phyloP scores from a whole-genome alignment of 2,329 filamentous ascomycete species.

The Cladophialophora bantiana region DNA sequence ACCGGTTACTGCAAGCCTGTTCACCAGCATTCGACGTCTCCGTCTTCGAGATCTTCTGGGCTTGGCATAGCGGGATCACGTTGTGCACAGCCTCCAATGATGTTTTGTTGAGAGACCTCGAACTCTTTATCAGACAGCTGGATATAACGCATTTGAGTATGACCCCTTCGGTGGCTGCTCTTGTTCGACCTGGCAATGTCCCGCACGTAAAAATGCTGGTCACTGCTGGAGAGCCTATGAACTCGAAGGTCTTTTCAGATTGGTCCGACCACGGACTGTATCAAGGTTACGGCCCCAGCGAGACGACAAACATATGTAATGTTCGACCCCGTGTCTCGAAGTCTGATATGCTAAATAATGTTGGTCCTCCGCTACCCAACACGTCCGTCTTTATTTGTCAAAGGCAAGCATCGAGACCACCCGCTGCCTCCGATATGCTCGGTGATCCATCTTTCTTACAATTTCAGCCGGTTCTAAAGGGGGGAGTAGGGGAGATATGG shows the following conservation, averaged over 20 bases:
- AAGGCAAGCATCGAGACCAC: constrained; percentile 10
- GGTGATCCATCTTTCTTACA: constrained; percentile 42
- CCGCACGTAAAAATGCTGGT: constrained; percentile 77
- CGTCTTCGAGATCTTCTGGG: constrained; percentile 88
- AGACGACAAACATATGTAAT: constrained; percentile 88
- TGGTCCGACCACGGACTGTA: constrained; percentile 74
- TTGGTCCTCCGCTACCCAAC: constrained; percentile 77
- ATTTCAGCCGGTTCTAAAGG: constrained; percentile 67
- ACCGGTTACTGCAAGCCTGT: constrained; percentile 79
- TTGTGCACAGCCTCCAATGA: constrained; percentile 79
- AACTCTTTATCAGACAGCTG: constrained; percentile 68
- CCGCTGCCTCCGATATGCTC: constrained; percentile 16
- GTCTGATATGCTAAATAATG: constrained; percentile 71
- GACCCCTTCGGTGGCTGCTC: constrained; percentile 81
- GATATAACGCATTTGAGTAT: constrained; percentile 80
- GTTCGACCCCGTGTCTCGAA: constrained; percentile 67
- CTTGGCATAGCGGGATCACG: constrained; percentile 79
- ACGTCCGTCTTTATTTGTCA: constrained; percentile 72
- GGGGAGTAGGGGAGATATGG: constrained; percentile 81
- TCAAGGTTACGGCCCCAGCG: constrained; percentile 84
- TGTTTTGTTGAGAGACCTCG: constrained; percentile 74
- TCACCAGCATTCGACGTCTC: constrained; percentile 87
- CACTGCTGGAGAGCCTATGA: constrained; percentile 81
- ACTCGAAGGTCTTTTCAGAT: constrained; percentile 69
- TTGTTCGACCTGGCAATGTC: constrained; percentile 73